A percentile compares a stretch with the other conserved stretches of the same genome.
Evolutionary conservation across 768 basidiomycete species (phyloP).

Genomic region (Hemileccinum impolitum): DNA sequence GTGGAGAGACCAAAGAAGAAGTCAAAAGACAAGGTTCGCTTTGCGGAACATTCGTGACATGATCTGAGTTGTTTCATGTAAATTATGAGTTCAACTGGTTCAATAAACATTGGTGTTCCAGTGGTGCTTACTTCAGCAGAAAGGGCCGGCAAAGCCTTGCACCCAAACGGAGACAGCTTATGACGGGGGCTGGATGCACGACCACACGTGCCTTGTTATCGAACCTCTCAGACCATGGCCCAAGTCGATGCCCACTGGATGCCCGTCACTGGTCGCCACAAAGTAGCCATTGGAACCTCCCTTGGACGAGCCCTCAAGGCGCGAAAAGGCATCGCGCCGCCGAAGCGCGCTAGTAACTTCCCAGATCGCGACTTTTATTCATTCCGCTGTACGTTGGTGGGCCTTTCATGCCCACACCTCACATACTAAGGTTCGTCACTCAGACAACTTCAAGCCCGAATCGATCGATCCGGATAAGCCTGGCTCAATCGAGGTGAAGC

Average conservation of each 20-base stretch:
- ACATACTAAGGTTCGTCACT: neutral
- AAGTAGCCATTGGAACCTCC: conserved; percentile 59
- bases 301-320: conserved; percentile 65
- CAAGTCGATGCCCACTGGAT: conserved; percentile 48
- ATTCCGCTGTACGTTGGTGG: conserved; percentile 60
- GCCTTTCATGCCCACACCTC: neutral
- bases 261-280: conserved; percentile 55
- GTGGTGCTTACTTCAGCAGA: conserved; percentile 28
- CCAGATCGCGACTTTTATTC: conserved; percentile 72
- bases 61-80: neutral
- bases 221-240: conserved; percentile 39
- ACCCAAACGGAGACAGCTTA: conserved; percentile 15
- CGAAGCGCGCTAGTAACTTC: conserved; percentile 39
- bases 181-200: conserved; percentile 9
- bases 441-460: conserved; percentile 76
- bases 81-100: no score
- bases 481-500: conserved; percentile 61
- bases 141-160: conserved; percentile 3
- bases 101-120: no score
- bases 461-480: conserved; percentile 64
- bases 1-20: conserved; percentile 42
- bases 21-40: conserved; percentile 25
- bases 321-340: conserved; percentile 50
- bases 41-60: conserved; percentile 12
- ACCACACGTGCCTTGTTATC: conserved; percentile 21